Conservation (phyloP, 2,329 filamentous ascomycete species). For the Salinomyces thailandicus region DNA sequence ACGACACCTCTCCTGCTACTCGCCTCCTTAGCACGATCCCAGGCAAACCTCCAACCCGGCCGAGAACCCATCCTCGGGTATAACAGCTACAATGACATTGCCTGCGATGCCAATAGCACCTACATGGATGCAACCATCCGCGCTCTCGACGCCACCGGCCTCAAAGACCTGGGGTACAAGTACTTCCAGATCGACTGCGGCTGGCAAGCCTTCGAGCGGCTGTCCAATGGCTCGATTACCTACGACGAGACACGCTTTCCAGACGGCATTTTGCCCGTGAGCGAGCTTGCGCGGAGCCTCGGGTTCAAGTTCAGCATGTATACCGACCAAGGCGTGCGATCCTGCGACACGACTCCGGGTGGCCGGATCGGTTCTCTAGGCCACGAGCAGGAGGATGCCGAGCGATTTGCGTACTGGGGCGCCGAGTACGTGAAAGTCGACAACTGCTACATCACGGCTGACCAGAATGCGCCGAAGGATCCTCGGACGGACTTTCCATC, state of each 20-base stretch:
- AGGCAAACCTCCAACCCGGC: constrained; percentile 9
- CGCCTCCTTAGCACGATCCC: too few species aligned
- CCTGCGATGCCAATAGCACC: constrained; percentile 39
- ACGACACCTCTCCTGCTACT: too few species aligned
- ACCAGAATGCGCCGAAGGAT: constrained; percentile 20
- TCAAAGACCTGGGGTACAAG: constrained; percentile 37
- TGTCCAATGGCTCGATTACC: constrained; percentile 37
- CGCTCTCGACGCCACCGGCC: constrained; percentile 39
- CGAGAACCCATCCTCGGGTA: constrained; percentile 26
- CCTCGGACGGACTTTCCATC: constrained; percentile 20
- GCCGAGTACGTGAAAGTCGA: constrained; percentile 17
- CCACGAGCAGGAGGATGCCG: constrained; percentile 19
- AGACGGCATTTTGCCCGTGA: constrained; percentile 40
- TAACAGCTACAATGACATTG: constrained; percentile 51
- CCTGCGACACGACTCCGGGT: constrained; percentile 13
- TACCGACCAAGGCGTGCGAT: constrained; percentile 27
- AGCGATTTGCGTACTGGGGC: constrained; percentile 20
- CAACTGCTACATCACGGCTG: constrained; percentile 17
- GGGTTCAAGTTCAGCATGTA: constrained; percentile 47
- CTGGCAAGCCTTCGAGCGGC: constrained; percentile 36
- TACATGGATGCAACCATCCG: constrained; percentile 37
- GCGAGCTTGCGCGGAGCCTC: constrained; percentile 15
- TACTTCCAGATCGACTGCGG: constrained; percentile 51
- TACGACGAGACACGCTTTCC: constrained; percentile 45
- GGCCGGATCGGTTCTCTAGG: constrained; percentile 13